These are phyloP conservation scores for Pythium pyrilobum DNA, from an alignment of 352 stramenopile genomes.

Conservation along the genomic window DNA sequence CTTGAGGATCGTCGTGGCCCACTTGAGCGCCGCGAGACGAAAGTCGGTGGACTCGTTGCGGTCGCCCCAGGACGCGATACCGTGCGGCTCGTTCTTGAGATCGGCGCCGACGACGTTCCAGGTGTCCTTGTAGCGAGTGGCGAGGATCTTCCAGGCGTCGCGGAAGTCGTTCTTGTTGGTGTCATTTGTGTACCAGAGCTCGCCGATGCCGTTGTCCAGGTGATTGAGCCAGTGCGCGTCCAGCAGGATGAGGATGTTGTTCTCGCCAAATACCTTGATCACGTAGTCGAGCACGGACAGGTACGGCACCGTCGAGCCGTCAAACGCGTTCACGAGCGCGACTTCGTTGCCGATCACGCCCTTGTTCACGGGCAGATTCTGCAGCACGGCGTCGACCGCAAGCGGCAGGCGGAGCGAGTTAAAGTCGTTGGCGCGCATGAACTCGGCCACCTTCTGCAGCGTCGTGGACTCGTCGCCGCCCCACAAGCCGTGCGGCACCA, in stretches of 20 bases:
- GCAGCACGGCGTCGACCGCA: constrained; percentile 32
- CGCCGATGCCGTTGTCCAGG: constrained; percentile 22
- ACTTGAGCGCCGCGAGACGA: constrained; percentile 29
- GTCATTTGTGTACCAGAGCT: constrained; percentile 39
- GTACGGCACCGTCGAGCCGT: constrained; percentile 28
- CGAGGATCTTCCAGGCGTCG: constrained; percentile 33
- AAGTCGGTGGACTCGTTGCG: constrained; percentile 35
- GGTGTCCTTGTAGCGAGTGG: constrained; percentile 23
- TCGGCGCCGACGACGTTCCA: constrained; percentile 53
- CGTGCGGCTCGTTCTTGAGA: constrained; percentile 58
- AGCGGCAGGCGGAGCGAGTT: constrained; percentile 51
- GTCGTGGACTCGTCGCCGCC: constrained; percentile 46
- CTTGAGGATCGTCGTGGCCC: constrained; percentile 22
- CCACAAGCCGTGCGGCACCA: constrained; percentile 58
- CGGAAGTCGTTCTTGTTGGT: constrained; percentile 13
- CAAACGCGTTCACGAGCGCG: constrained; percentile 14
- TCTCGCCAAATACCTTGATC: constrained; percentile 23
- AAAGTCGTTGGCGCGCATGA: constrained; percentile 28
- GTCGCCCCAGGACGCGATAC: constrained; percentile 37
- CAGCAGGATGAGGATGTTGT: constrained; percentile 39
- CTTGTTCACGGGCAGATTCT: constrained; percentile 38
- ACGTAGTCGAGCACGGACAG: constrained; percentile 51
- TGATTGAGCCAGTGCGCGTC: constrained; percentile 43
- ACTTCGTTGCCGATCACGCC: constrained; percentile 33
- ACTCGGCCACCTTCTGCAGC: constrained; percentile 24